Evolutionary conservation across 108 stramenopile species (phyloP).

Genomic region (Bacterosira constricta): DNA sequence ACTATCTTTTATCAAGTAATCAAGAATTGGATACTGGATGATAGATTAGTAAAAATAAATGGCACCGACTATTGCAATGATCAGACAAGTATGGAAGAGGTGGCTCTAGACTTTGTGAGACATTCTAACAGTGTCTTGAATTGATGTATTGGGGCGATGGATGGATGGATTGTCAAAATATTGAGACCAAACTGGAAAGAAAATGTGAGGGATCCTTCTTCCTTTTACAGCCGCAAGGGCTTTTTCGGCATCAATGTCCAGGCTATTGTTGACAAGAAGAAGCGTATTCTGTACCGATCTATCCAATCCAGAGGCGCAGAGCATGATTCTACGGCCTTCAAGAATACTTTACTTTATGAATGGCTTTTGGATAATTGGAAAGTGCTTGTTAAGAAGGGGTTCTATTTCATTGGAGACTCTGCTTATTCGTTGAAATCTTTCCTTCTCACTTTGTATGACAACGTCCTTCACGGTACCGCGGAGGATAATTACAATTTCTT

Average conservation of each 20-base stretch:
- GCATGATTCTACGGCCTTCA: conserved; percentile 29
- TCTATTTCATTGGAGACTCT: background rate
- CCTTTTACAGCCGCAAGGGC: conserved; percentile 41
- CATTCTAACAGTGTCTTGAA: background rate
- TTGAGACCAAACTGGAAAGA: background rate
- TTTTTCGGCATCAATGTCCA: conserved; percentile 41
- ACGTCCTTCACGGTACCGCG: background rate
- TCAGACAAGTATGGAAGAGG: background rate
- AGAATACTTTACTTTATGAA: background rate
- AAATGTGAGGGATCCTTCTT: conserved; percentile 13
- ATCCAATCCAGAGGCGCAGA: background rate
- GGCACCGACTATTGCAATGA: background rate
- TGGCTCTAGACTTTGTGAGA: background rate
- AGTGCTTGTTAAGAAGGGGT: background rate
- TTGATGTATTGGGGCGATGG: conserved; percentile 22
- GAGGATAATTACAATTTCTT: conserved; percentile 35
- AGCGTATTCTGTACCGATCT: background rate
- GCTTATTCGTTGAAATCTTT: conserved; percentile 23
- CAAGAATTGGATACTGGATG: background rate
- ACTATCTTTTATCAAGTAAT: background rate
- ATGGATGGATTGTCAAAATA: conserved; percentile 23
- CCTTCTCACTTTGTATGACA: conserved; percentile 21
- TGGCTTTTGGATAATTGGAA: background rate
- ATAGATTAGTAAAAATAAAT: background rate
- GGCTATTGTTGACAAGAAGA: conserved; percentile 22